Base-by-base conservation (phyloP, 2,329 filamentous ascomycete genomes). In the Pseudogymnoascus sp. region DNA sequence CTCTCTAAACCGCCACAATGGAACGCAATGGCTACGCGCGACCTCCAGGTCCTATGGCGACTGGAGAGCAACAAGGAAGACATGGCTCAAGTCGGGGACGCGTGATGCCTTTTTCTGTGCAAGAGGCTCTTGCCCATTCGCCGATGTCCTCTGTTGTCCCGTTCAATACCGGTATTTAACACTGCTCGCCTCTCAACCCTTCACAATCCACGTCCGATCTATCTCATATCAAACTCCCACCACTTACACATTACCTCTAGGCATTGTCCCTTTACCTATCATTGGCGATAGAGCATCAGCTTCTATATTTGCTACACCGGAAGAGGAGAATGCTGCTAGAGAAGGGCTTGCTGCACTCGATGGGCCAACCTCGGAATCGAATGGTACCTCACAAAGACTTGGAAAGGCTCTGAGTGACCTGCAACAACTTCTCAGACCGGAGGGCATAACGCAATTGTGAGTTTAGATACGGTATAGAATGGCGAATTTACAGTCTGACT, bases 61-160 rank as follows among this genome's bases (percentile, higher is more conserved):
- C 33, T 6, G 33, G 18, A 18, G 37, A 58, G 33, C 57, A 37
- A 38, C 37, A 37, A 8, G 33, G 37, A 38, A 38, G 33, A 25
- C 33, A 58, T 37, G 37, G 33, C 33, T 30, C 33, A 39, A 58
- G 37, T 62, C 18, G 22, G 22, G 18, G 47, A 35, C 72, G 78
- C 60, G 79, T 66, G 5, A 65, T 61, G 41, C 67, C 85, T 1
- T 84, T 86, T 70, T 82, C 82, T 3, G 81, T 94, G 11, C 82
- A 87, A 61, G 88, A 94, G 70, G 89, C 89, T 30, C 78, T 94
- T 50, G 88, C 89, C n/a, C 92, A 86, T 74, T 90, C 89, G 59
- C 90, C 90, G 22, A 87, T 93, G 71, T 89, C 87, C 57, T 91
- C 89, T 3, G 87, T 92, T 57, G 81, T 90, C 59, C 89, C 90